phyloP scores from a whole-genome alignment of 768 basidiomycete species.

The Myochromella boudieri region DNA sequence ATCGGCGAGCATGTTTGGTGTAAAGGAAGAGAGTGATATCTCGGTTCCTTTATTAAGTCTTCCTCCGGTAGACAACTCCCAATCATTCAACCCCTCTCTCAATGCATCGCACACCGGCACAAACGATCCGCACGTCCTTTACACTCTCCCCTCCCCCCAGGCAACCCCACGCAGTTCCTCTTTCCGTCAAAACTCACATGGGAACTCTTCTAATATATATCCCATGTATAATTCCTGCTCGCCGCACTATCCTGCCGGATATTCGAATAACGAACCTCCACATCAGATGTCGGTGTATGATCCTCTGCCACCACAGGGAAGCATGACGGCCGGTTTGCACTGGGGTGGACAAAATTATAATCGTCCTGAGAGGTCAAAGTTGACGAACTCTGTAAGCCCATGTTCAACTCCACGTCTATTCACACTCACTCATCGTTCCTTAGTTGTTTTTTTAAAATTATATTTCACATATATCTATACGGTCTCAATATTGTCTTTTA shows the following conservation, averaged over 20 bases:
- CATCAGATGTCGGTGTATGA: conserved; percentile 35
- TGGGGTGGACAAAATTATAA: conserved; percentile 29
- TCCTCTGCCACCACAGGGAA: conserved; percentile 23
- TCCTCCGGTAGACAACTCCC: conserved; percentile 22
- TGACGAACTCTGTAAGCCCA: conserved; percentile 26
- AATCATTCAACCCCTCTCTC: conserved; percentile 33
- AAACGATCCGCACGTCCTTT: conserved; percentile 26
- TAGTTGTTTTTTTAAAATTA: conserved; percentile 20
- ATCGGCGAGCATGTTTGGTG: conserved; percentile 14
- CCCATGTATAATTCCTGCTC: conserved; percentile 21
- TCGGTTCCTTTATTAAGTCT: conserved; percentile 21
- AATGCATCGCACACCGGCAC: conserved; percentile 28
- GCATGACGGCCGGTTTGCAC: conserved; percentile 25
- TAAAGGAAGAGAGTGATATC: conserved; percentile 20
- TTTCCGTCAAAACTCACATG: conserved; percentile 10
- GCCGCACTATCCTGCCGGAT: conserved; percentile 28
- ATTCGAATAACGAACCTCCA: conserved; percentile 26
- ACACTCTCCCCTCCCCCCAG: conserved; percentile 14
- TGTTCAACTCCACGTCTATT: conserved; percentile 17
- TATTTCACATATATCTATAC: not conserved
- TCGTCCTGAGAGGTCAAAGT: conserved; percentile 29
- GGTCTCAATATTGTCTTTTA: not conserved
- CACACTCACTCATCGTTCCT: conserved; percentile 4
- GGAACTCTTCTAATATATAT: conserved; percentile 11
- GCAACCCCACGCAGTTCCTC: conserved; percentile 1